Evolutionary conservation across 2,329 filamentous ascomycete species (phyloP), one percentile per base, ranked within the genome.

Genomic region (Xylaria arbuscula): DNA sequence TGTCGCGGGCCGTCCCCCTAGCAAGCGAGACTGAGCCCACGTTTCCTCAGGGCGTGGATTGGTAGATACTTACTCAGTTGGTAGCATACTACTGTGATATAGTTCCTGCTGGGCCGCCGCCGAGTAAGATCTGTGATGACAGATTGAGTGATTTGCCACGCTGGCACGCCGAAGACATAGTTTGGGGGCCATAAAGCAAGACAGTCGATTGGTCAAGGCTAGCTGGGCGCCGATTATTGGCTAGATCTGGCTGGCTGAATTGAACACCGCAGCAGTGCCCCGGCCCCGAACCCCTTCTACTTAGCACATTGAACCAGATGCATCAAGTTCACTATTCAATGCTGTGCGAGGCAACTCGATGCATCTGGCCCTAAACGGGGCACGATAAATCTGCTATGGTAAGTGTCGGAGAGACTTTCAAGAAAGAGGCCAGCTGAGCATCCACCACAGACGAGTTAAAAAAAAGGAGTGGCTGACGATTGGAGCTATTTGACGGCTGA

Each of bases 1-100:
- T 60, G 59, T 42, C 22, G 64, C 67, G 67, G 67, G 60, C 64
- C 64, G 67, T 69, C 61, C 59, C 59, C 55, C 42, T 69, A 48
- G 40, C 47, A 60, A 47, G 15, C 47, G 42, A 53, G 40, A 63
- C 54, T n/a, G 36, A 48, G 38, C 22, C 22, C 48, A n/a, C 40
- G 13, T 45, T 45, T 17, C 15, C 13, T 17, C n/a, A 6, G 40
- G 6, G 40, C 17, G 6, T 17, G 40, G 17, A 45, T 28, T 28
- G 28, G 28, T 28, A 28, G 28, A 28, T 28, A 28, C 28, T 5
- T 28, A 28, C 28, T 28, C 28, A 28, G 2, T 5, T 3, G 28
- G 28, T 28, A 28, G 28, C 28, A 5, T 28, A 28, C 28, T 28
- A 54, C 11, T 32, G 50, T 34, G 15, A 28, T 28, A 28, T 5